Percentiles rank a stretch among this genome's conserved stretches.
Evolutionary conservation across 805 yeast species (phyloP).

Genomic region (Kazachstania bromeliacearum): DNA sequence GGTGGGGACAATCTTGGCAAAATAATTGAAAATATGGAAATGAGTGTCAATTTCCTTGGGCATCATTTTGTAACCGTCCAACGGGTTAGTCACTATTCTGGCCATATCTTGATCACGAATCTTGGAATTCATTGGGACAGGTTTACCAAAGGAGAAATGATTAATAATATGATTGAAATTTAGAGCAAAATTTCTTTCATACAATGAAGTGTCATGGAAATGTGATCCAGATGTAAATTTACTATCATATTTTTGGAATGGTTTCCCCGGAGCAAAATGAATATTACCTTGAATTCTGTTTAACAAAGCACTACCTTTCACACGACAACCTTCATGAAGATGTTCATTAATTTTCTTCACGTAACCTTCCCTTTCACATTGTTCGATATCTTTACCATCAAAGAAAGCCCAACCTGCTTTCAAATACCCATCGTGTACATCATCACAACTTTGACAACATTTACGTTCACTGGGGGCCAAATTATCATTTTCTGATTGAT

Average conservation of each 20-base stretch:
- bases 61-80: slow-evolving; percentile 41
- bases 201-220: slow-evolving; percentile 77
- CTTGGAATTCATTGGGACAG: slow-evolving; percentile 1
- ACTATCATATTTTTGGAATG: slow-evolving; percentile 36
- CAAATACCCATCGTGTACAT: slow-evolving; percentile 73
- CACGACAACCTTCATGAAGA: slow-evolving; percentile 78
- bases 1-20: slow-evolving; percentile 82
- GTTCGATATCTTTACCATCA: slow-evolving; percentile 80
- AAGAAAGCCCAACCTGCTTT: slow-evolving; percentile 76
- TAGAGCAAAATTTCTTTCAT: slow-evolving; percentile 47
- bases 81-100: slow-evolving; percentile 45
- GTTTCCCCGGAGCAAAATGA: slow-evolving; percentile 94
- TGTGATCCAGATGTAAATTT: slow-evolving; percentile 40
- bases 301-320: slow-evolving; percentile 68
- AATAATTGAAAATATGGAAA: slow-evolving; percentile 62
- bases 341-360: slow-evolving; percentile 51
- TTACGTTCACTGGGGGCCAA: slow-evolving; percentile 33
- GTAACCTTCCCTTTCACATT: slow-evolving; percentile 85
- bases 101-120: slow-evolving; percentile 11
- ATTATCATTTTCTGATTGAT: slow-evolving; percentile 42
- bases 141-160: slow-evolving; percentile 70
- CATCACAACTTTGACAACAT: slow-evolving; percentile 81
- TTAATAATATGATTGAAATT: slow-evolving; percentile 70
- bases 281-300: slow-evolving; percentile 83
- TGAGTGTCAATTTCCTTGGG: slow-evolving; percentile 36